Evolutionary conservation across 176 grass and related monocot genomes (phyloP).

Genomic region (Aegilops longissima): DNA sequence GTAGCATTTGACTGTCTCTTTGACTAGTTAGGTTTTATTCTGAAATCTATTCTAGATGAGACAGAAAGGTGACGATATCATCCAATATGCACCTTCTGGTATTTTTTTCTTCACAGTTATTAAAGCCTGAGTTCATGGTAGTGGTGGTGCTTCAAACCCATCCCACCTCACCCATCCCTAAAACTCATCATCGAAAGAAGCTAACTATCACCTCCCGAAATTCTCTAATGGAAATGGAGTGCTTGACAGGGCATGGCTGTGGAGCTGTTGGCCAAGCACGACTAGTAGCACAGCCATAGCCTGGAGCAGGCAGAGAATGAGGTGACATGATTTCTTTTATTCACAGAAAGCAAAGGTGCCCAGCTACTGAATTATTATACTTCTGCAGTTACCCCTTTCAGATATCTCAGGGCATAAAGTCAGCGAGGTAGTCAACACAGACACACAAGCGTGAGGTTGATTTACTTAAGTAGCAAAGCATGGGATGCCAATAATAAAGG

Average conservation of each 20-base stretch:
- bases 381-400: not conserved
- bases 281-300: not conserved
- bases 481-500: not conserved
- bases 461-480: slow-evolving; percentile 7
- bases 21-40: not conserved
- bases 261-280: not conserved
- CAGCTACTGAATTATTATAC: not conserved
- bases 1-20: slow-evolving; percentile 11
- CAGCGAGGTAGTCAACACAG: not conserved
- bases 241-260: not conserved
- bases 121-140: not conserved
- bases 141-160: not conserved
- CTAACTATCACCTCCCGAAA: not conserved
- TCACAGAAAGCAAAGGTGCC: not conserved
- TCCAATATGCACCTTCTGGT: not conserved
- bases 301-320: not conserved
- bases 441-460: not conserved
- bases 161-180: slow-evolving; percentile 2
- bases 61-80: not conserved
- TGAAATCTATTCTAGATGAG: slow-evolving; percentile 4
- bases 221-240: not conserved
- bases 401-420: not conserved
- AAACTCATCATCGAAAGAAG: not conserved
- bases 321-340: not conserved
- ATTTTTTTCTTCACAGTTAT: not conserved